These are phyloP conservation scores for Tetraselmis striata DNA, from an alignment of 139 green algal species.

Conservation along the genomic window DNA sequence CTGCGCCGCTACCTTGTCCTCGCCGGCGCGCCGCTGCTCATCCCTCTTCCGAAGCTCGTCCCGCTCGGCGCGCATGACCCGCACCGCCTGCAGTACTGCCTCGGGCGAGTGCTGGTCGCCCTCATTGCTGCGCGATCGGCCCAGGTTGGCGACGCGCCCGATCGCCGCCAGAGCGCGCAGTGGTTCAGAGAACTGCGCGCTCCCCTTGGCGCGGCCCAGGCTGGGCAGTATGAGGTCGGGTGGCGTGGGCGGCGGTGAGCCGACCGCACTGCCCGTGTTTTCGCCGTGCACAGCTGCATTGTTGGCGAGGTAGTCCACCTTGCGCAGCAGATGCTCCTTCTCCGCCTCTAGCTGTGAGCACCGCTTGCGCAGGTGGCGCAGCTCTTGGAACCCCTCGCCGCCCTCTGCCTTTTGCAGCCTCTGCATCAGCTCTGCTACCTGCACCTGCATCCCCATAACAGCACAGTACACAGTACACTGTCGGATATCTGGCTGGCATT, in stretches of 20 bases:
- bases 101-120: background rate
- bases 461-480: too few relatives aligned
- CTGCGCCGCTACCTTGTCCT: background rate
- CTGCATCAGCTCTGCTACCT: background rate
- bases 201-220: conserved; percentile 1
- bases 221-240: conserved; percentile 11
- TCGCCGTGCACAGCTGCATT: background rate
- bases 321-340: conserved; percentile 4
- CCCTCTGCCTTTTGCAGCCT: background rate
- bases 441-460: too few relatives aligned
- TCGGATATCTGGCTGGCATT: too few relatives aligned
- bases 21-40: background rate
- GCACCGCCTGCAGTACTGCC: conserved; percentile 16
- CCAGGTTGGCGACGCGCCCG: background rate
- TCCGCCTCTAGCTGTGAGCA: conserved; percentile 8
- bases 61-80: conserved; percentile 17
- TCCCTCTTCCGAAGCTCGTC: conserved; percentile 16
- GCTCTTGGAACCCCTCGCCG: background rate
- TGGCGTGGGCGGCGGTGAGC: conserved; percentile 9
- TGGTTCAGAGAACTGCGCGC: background rate
- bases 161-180: background rate
- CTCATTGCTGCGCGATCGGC: background rate
- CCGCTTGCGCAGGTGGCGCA: background rate
- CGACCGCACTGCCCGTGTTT: background rate
- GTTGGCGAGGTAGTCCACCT: background rate